phyloP scores from a whole-genome alignment of 371 early-diverging fungal species.

The Nematocida minor region DNA sequence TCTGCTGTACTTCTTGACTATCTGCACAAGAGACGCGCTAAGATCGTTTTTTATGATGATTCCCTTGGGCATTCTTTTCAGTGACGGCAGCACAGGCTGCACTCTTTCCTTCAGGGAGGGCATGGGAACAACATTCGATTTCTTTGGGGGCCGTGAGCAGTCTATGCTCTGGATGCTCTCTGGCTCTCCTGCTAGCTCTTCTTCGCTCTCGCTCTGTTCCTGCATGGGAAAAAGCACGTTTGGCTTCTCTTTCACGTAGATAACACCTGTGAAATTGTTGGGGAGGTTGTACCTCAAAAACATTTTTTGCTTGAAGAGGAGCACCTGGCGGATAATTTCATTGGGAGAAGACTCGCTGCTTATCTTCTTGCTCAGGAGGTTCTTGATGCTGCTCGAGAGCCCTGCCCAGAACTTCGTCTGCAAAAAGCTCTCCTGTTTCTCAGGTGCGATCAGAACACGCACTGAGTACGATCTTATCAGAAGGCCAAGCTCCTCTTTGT shows the following conservation, averaged over 20 bases:
- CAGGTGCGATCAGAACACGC: neutral
- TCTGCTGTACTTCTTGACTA: neutral
- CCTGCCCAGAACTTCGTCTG: constrained; percentile 28
- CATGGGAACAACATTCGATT: neutral
- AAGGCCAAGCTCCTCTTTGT: constrained; percentile 28
- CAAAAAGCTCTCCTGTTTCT: neutral
- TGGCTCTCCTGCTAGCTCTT: neutral
- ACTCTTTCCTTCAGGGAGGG: neutral
- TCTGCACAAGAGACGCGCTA: neutral
- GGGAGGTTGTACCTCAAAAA: neutral
- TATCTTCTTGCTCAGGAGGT: neutral
- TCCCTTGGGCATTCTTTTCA: neutral
- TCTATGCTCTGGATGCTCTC: neutral
- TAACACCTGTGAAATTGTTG: constrained; percentile 6
- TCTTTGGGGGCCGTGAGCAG: neutral
- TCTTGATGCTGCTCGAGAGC: constrained; percentile 5
- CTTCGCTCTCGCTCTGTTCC: neutral
- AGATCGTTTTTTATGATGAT: constrained; percentile 2
- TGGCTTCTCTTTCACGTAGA: neutral
- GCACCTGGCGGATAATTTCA: constrained; percentile 7
- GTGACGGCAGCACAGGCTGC: neutral
- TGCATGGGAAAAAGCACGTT: neutral
- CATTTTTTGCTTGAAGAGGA: constrained; percentile 8
- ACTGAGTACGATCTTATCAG: constrained; percentile 28
- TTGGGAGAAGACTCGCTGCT: neutral